Conservation (phyloP, 2,329 filamentous ascomycete species). For the Fusarium redolens region DNA sequence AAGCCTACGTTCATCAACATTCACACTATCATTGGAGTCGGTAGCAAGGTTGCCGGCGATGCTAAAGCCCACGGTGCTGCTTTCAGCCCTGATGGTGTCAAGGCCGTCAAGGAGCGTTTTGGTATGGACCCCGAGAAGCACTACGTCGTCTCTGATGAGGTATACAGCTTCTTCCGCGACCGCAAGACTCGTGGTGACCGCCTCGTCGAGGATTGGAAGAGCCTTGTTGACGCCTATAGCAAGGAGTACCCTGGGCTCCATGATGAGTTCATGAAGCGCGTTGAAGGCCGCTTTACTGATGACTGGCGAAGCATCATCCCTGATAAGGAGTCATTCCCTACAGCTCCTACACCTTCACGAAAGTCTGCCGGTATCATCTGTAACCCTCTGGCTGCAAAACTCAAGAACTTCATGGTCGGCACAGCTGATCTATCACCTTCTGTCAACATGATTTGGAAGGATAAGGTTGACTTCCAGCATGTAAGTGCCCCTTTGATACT, state of each 20-base stretch:
- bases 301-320: slow-evolving; percentile 64
- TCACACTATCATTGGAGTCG: slow-evolving; percentile 66
- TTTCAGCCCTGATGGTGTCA: slow-evolving; percentile 65
- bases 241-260: slow-evolving; percentile 61
- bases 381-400: slow-evolving; percentile 62
- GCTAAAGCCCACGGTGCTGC: slow-evolving; percentile 69
- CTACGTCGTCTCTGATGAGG: slow-evolving; percentile 56
- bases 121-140: slow-evolving; percentile 51
- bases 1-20: slow-evolving; percentile 70
- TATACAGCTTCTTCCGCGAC: slow-evolving; percentile 63
- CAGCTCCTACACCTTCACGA: slow-evolving; percentile 59
- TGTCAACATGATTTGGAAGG: slow-evolving; percentile 67
- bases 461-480: slow-evolving; percentile 62
- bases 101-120: slow-evolving; percentile 49
- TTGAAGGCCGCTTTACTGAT: slow-evolving; percentile 59
- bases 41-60: slow-evolving; percentile 60
- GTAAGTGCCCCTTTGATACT: slow-evolving; percentile 37
- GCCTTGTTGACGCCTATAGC: slow-evolving; percentile 55
- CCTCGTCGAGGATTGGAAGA: slow-evolving; percentile 60
- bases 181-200: slow-evolving; percentile 56
- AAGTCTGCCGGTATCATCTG: slow-evolving; percentile 61
- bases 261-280: slow-evolving; percentile 59
- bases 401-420: slow-evolving; percentile 64
- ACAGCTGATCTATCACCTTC: slow-evolving; percentile 65
- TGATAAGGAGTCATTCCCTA: slow-evolving; percentile 56